phyloP scores from a whole-genome alignment of 345 rosid genomes.

The Eucalyptus grandis region DNA sequence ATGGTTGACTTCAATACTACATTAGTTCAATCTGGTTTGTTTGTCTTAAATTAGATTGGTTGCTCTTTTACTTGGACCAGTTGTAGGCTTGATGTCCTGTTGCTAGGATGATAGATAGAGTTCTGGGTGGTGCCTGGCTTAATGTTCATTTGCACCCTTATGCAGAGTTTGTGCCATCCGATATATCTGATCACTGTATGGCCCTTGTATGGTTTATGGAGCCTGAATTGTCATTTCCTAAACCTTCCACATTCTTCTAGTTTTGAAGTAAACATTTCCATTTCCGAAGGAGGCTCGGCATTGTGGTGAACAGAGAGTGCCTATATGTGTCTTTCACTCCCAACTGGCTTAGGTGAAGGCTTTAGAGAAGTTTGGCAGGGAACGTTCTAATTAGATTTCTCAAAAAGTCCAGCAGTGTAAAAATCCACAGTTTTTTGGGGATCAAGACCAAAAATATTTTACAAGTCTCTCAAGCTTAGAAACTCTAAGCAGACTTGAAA shows the following conservation, averaged over 20 bases:
- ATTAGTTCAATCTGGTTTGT: background rate
- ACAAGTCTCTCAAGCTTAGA: background rate
- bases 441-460: background rate
- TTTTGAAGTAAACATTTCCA: background rate
- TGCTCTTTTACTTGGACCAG: background rate
- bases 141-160: background rate
- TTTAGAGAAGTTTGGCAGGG: background rate
- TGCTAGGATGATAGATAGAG: background rate
- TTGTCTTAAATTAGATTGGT: background rate
- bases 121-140: background rate
- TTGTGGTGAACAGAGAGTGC: background rate
- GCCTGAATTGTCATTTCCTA: background rate
- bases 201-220: background rate
- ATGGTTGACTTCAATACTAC: background rate
- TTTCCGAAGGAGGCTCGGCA: background rate
- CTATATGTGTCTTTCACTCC: background rate
- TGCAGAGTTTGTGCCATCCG: background rate
- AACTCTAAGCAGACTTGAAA: background rate
- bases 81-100: background rate
- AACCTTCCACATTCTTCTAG: background rate
- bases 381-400: background rate
- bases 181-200: background rate
- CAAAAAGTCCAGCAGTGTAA: background rate
- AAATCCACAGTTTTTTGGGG: background rate
- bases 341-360: background rate